Conservation (phyloP, 2,329 filamentous ascomycete genomes). For the Periconia macrospinosa region DNA sequence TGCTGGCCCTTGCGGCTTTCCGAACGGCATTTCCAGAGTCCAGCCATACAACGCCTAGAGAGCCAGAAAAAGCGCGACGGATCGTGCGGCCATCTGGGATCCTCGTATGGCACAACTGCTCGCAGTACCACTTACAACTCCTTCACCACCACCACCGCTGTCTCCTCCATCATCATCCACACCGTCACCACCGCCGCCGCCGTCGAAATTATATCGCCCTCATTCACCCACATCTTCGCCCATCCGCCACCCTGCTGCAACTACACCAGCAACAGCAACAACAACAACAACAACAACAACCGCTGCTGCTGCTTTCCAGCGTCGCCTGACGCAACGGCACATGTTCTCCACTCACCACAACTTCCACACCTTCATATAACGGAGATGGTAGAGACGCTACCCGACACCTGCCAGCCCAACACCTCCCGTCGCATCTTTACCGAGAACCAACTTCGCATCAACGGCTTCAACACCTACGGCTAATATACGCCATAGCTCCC, state of each 20-base stretch:
- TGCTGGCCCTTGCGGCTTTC: conserved; percentile 10
- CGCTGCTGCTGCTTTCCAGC: neutral
- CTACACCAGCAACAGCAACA: too few species aligned
- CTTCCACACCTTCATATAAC: conserved; percentile 23
- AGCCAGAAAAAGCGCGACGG: conserved; percentile 30
- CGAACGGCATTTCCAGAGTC: conserved; percentile 42
- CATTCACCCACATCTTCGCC: conserved; percentile 15
- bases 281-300: neutral
- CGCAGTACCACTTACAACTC: conserved; percentile 29
- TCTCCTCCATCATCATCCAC: conserved; percentile 31
- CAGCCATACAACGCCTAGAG: conserved; percentile 42
- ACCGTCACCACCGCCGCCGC: neutral
- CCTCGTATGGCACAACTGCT: conserved; percentile 30
- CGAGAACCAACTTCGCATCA: conserved; percentile 44
- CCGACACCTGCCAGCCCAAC: conserved; percentile 36
- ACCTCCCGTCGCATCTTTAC: conserved; percentile 44
- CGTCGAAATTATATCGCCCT: conserved; percentile 16
- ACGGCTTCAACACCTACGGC: conserved; percentile 48
- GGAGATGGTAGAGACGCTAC: conserved; percentile 42
- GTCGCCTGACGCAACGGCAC: conserved; percentile 23
- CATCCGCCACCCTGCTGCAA: conserved; percentile 11
- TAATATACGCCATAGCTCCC: conserved; percentile 16
- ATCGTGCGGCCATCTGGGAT: conserved; percentile 35
- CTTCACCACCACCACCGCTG: conserved; percentile 34
- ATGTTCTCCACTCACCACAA: neutral